Conservation (phyloP, 768 basidiomycete genomes). For the Melanogaster broomeanus region DNA sequence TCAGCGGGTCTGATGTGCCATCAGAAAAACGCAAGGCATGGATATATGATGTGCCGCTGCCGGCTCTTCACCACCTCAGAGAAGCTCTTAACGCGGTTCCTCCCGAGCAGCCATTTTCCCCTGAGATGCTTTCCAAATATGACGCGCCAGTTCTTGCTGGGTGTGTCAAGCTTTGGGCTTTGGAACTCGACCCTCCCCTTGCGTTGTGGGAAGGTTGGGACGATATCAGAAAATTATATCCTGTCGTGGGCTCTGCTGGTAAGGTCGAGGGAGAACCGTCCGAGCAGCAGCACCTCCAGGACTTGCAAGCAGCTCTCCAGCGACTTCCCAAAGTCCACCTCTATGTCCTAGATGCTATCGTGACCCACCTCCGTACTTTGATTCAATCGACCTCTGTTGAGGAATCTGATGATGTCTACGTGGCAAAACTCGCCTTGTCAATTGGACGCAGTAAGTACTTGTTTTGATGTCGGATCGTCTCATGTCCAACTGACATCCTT, state of each 20-base stretch:
- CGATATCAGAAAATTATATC: conserved; percentile 86
- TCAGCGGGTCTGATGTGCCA: neutral
- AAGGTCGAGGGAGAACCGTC: conserved; percentile 54
- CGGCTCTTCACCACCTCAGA: conserved; percentile 81
- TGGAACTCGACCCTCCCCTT: conserved; percentile 91
- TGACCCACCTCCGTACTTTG: conserved; percentile 75
- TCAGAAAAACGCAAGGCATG: conserved; percentile 85
- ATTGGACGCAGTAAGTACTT: conserved; percentile 74
- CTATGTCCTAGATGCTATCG: conserved; percentile 73
- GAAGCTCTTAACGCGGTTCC: conserved; percentile 80
- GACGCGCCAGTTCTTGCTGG: conserved; percentile 88
- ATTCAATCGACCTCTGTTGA: conserved; percentile 68
- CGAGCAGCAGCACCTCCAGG: conserved; percentile 62
- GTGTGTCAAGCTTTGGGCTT: conserved; percentile 81
- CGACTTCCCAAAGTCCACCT: conserved; percentile 79
- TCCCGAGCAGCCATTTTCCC: conserved; percentile 43
- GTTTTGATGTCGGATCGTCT: neutral
- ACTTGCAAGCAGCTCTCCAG: conserved; percentile 61
- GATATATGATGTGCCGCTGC: conserved; percentile 93
- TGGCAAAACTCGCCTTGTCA: conserved; percentile 85
- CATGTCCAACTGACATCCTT: neutral
- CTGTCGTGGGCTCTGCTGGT: conserved; percentile 59
- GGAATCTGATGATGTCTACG: conserved; percentile 77
- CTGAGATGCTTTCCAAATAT: conserved; percentile 66
- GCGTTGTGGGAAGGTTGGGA: conserved; percentile 90